phyloP scores from a whole-genome alignment of 78 protist genomes.

The Corallochytrium limacisporum region DNA sequence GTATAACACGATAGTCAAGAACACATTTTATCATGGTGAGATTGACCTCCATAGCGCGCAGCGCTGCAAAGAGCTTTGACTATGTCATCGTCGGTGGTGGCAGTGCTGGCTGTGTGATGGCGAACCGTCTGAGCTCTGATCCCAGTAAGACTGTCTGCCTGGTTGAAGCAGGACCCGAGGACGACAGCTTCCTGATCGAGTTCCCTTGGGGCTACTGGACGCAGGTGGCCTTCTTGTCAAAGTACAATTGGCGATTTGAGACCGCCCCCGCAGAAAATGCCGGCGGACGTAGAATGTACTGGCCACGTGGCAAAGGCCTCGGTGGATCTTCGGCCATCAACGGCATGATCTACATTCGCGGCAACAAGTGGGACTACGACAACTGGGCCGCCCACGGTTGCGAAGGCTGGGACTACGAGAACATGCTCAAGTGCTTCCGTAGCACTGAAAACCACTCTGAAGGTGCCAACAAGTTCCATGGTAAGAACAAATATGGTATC shows the following conservation, averaged over 20 bases:
- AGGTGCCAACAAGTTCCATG: not conserved
- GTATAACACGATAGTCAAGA: no score
- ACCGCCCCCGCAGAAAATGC: not conserved
- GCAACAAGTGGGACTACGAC: not conserved
- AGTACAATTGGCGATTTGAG: not conserved
- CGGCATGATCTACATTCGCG: conserved; percentile 10
- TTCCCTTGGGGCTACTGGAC: not conserved
- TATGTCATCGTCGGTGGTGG: conserved; percentile 46
- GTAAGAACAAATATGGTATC: no score
- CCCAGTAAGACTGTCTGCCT: conserved; percentile 6
- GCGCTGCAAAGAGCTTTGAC: no score
- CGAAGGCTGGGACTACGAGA: not conserved
- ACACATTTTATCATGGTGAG: no score
- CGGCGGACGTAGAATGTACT: not conserved
- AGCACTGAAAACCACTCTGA: not conserved
- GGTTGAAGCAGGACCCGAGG: conserved; percentile 23
- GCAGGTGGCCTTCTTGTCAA: not conserved
- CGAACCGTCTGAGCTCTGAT: conserved; percentile 7
- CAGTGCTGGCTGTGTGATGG: conserved; percentile 36
- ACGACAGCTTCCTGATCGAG: not conserved
- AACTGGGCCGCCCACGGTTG: not conserved
- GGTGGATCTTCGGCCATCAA: conserved; percentile 1
- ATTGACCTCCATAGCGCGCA: no score
- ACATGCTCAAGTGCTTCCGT: not conserved
- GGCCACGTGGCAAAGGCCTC: not conserved